Conservation (phyloP, 805 yeast species). For the Ogataea minuta region DNA sequence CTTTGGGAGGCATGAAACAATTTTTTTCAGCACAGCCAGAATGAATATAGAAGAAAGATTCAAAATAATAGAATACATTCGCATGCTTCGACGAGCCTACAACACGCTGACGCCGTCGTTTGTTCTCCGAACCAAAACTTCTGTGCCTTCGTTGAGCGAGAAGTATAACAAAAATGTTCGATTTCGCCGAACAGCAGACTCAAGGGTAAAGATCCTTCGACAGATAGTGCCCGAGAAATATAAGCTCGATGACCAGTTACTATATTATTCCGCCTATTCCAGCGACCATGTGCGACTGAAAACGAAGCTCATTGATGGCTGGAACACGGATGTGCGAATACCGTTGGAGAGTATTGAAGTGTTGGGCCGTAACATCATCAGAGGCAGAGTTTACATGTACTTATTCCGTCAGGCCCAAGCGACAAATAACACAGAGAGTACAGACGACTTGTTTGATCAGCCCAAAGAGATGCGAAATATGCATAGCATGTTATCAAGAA, state of each 20-base stretch:
- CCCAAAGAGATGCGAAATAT: slow-evolving; percentile 1
- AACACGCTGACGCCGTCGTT: slow-evolving; percentile 13
- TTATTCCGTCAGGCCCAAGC: slow-evolving; percentile 8
- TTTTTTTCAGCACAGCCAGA: slow-evolving; percentile 8
- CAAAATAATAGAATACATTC: not conserved
- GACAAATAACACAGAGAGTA: slow-evolving; percentile 1
- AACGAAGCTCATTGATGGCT: slow-evolving; percentile 13
- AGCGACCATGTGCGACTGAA: slow-evolving; percentile 8
- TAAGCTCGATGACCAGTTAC: slow-evolving; percentile 18
- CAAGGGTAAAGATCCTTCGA: slow-evolving; percentile 23
- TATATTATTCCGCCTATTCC: slow-evolving; percentile 25
- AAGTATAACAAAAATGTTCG: slow-evolving; percentile 16
- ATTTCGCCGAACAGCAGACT: slow-evolving; percentile 24
- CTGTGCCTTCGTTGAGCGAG: slow-evolving; percentile 4
- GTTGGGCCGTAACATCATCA: slow-evolving; percentile 13
- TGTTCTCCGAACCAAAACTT: not conserved
- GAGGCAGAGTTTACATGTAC: slow-evolving; percentile 5
- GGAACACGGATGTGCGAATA: slow-evolving; percentile 8
- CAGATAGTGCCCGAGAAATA: slow-evolving; percentile 26
- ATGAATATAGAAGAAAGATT: not conserved
- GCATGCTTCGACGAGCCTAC: slow-evolving; percentile 11
- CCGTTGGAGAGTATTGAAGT: slow-evolving; percentile 6
- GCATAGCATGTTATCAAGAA: slow-evolving; percentile 12
- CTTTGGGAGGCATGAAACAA: slow-evolving; percentile 27
- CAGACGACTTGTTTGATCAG: slow-evolving; percentile 9